Percentiles rank a stretch among this genome's conserved stretches.
Evolutionary conservation across 2,329 filamentous ascomycete genomes (phyloP).

Genomic region (Aureobasidium sp.): DNA sequence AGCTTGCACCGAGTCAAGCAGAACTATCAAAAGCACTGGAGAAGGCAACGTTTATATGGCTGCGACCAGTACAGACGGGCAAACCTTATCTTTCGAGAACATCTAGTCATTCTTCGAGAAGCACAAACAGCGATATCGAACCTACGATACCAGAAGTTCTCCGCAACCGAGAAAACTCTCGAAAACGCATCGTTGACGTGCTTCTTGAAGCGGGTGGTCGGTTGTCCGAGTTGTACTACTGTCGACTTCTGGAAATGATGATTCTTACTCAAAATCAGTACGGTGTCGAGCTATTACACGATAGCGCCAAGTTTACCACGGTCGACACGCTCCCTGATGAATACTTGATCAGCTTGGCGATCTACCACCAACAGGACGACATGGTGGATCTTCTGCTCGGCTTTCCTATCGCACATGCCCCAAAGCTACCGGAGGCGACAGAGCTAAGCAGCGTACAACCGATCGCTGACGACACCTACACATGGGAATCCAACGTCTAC

Average conservation of each 20-base stretch:
- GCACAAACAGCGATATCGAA: not conserved
- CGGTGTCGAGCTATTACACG: not conserved
- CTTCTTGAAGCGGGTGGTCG: conserved; percentile 1
- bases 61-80: not conserved
- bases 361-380: conserved; percentile 1
- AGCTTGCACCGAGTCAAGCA: not conserved
- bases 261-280: not conserved
- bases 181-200: not conserved
- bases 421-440: not conserved
- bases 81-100: not conserved
- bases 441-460: not conserved
- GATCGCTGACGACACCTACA: not conserved
- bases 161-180: not conserved
- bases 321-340: not conserved
- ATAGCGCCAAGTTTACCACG: not conserved
- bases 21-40: not conserved
- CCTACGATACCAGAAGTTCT: not conserved
- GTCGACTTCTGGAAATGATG: conserved; percentile 7
- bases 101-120: not conserved
- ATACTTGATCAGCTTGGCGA: conserved; percentile 3
- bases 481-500: conserved; percentile 1
- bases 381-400: not conserved
- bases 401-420: not conserved
- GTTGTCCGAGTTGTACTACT: conserved; percentile 4
- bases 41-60: conserved; percentile 3